Evolutionary conservation across 139 green algal genomes (phyloP).

Genomic region (Pseudopediastrum boryanum): DNA sequence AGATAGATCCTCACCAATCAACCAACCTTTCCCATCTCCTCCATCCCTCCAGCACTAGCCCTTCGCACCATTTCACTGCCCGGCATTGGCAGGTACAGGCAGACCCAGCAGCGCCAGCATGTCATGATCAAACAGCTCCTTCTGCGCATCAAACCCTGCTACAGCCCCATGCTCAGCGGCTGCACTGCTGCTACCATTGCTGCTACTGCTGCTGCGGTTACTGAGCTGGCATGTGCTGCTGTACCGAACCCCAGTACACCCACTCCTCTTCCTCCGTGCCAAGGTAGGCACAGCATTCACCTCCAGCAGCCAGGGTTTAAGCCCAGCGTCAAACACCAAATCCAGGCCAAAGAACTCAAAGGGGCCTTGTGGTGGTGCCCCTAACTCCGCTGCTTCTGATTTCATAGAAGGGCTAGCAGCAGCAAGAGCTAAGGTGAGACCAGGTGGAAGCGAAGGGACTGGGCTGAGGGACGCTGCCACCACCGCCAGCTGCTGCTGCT

Average conservation of each 20-base stretch:
- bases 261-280: conserved; percentile 39
- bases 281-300: conserved; percentile 76
- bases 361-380: not conserved
- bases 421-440: conserved; percentile 22
- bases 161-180: not conserved
- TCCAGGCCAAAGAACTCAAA: conserved; percentile 66
- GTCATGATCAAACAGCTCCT: conserved; percentile 60
- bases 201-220: conserved; percentile 4
- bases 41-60: too few relatives aligned
- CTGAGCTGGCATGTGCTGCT: conserved; percentile 17
- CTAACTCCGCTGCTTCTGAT: not conserved
- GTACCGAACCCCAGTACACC: conserved; percentile 38
- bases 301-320: conserved; percentile 73
- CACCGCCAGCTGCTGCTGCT: too few relatives aligned
- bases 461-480: too few relatives aligned
- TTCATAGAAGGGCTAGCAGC: conserved; percentile 27
- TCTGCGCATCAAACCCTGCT: conserved; percentile 67
- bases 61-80: too few relatives aligned
- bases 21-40: too few relatives aligned
- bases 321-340: conserved; percentile 69
- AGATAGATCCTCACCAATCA: too few relatives aligned
- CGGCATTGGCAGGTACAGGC: too few relatives aligned
- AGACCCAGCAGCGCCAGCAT: conserved; percentile 59
- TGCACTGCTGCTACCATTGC: not conserved
- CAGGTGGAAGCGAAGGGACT: too few relatives aligned